A percentile compares a stretch with the other conserved stretches of the same genome.
These are phyloP conservation scores for Marchantia polymorpha DNA, from an alignment of 225 moss, liverwort and hornwort genomes.

Conservation along the genomic window DNA sequence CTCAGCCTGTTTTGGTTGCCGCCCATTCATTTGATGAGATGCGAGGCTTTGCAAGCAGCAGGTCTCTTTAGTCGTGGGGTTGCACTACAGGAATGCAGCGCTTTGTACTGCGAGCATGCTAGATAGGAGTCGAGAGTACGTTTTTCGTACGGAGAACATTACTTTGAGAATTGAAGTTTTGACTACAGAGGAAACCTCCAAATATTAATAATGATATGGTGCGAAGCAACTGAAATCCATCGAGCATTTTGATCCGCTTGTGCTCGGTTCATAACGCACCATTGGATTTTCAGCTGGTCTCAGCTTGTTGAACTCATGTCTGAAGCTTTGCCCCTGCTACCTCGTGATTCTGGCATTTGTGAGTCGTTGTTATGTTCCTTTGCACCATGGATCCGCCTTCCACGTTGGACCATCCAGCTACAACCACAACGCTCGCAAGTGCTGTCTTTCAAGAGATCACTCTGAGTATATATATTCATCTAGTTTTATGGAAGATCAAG, in stretches of 20 bases:
- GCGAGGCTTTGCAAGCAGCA: slow-evolving; percentile 17
- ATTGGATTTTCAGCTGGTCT: background rate
- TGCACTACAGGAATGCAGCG: slow-evolving; percentile 24
- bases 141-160: slow-evolving; percentile 15
- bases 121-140: slow-evolving; percentile 15
- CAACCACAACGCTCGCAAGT: no score
- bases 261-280: background rate
- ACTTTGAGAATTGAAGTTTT: slow-evolving; percentile 24
- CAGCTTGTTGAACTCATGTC: background rate
- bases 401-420: no score
- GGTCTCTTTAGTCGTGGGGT: slow-evolving; percentile 12
- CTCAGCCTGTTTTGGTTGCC: slow-evolving; percentile 15
- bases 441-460: no score
- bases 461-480: no score
- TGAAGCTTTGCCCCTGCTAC: background rate
- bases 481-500: no score
- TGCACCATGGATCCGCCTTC: no score
- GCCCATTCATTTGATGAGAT: slow-evolving; percentile 24
- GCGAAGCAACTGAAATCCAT: slow-evolving; percentile 17
- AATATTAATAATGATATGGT: slow-evolving; percentile 11
- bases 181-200: slow-evolving; percentile 13
- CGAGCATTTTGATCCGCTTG: background rate
- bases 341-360: no score
- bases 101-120: slow-evolving; percentile 20
- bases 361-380: no score